Conservation (phyloP, 768 basidiomycete genomes). For the Pleurotus ostreatus region DNA sequence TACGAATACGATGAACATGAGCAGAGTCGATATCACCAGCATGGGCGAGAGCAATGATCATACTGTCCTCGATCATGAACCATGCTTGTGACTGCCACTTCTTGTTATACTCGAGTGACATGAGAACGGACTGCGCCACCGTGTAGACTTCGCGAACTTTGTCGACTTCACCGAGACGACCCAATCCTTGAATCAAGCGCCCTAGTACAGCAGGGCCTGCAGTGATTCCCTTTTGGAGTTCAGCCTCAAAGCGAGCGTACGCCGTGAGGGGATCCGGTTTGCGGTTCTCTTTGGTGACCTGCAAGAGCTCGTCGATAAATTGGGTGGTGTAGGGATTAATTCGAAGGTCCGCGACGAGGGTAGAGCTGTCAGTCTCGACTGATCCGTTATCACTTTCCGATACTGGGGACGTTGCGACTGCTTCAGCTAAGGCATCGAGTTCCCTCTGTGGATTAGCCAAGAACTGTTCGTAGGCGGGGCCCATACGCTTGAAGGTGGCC, state of each 20-base stretch:
- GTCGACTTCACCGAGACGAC: constrained; percentile 55
- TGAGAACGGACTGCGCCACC: constrained; percentile 59
- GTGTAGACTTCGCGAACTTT: constrained; percentile 66
- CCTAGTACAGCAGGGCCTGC: constrained; percentile 53
- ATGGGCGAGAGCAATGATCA: constrained; percentile 85
- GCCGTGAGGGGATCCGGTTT: constrained; percentile 32
- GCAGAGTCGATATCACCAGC: constrained; percentile 76
- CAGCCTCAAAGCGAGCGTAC: constrained; percentile 45
- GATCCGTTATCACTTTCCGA: neutral
- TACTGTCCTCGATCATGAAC: constrained; percentile 80
- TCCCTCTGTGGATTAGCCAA: constrained; percentile 14
- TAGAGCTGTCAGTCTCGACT: neutral
- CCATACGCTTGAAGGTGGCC: constrained; percentile 24
- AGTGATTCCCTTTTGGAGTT: constrained; percentile 38
- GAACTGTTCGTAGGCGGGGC: constrained; percentile 25
- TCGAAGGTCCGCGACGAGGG: neutral
- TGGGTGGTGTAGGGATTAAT: constrained; percentile 10
- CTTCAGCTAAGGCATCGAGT: neutral
- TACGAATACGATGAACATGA: constrained; percentile 72
- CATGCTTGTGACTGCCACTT: constrained; percentile 55
- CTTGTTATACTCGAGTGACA: constrained; percentile 37
- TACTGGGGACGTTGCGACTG: neutral
- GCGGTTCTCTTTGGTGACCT: constrained; percentile 9
- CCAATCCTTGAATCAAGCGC: constrained; percentile 63
- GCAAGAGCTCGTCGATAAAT: constrained; percentile 11